A percentile compares a stretch with the other conserved stretches of the same genome.
These are phyloP conservation scores for Tylopilus sp. DNA, from an alignment of 1,284 basidiomycete genomes.

Conservation along the genomic window DNA sequence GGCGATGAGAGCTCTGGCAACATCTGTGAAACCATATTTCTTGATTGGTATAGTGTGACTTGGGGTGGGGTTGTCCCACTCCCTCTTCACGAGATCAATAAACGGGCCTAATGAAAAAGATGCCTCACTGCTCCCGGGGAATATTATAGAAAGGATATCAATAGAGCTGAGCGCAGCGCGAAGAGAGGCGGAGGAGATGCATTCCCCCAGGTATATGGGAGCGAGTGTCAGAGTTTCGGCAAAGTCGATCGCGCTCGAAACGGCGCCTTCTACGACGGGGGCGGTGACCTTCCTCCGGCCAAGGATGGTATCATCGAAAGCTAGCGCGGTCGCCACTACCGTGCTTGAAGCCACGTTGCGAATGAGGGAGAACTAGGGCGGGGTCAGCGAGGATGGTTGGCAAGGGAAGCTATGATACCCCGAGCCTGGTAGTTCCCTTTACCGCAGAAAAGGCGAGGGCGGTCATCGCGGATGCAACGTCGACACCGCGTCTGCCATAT, in stretches of 20 bases:
- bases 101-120: slow-evolving; percentile 78
- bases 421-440: slow-evolving; percentile 65
- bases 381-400: neutral
- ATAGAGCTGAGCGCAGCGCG: slow-evolving; percentile 71
- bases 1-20: slow-evolving; percentile 66
- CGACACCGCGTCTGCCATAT: slow-evolving; percentile 59
- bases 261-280: slow-evolving; percentile 54
- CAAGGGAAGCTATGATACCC: slow-evolving; percentile 44
- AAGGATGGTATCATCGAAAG: slow-evolving; percentile 63
- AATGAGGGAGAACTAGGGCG: slow-evolving; percentile 62
- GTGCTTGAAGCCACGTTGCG: slow-evolving; percentile 59
- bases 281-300: slow-evolving; percentile 58
- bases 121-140: slow-evolving; percentile 73
- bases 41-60: slow-evolving; percentile 57
- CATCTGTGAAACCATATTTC: slow-evolving; percentile 60
- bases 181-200: slow-evolving; percentile 72
- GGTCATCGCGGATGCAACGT: slow-evolving; percentile 61
- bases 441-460: slow-evolving; percentile 63
- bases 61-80: slow-evolving; percentile 61
- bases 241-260: slow-evolving; percentile 60
- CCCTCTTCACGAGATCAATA: slow-evolving; percentile 65
- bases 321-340: slow-evolving; percentile 54
- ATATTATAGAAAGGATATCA: slow-evolving; percentile 66
- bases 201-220: slow-evolving; percentile 71
- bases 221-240: slow-evolving; percentile 70